Evolutionary conservation across 331 rosid species (phyloP).

Genomic region (Pyracantha coccinea): DNA sequence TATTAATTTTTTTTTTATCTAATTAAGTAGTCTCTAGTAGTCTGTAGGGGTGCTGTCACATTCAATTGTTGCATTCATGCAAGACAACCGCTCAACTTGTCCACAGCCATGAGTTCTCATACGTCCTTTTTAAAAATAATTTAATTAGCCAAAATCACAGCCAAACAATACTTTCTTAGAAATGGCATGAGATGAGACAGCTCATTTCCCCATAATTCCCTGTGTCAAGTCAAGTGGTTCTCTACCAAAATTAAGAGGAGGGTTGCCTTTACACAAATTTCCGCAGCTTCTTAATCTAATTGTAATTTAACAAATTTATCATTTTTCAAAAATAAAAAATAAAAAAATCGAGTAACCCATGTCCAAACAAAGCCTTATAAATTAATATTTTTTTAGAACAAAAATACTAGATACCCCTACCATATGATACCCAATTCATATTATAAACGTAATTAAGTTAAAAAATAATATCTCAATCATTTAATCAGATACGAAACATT

Average conservation of each 20-base stretch:
- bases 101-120: slow-evolving; percentile 30
- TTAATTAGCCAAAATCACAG: slow-evolving; percentile 16
- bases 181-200: slow-evolving; percentile 18
- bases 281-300: rapidly evolving
- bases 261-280: rapidly evolving
- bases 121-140: slow-evolving; percentile 5
- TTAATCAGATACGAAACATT: neutral
- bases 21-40: neutral
- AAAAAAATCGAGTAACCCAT: neutral
- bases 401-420: neutral
- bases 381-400: neutral
- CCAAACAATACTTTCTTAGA: slow-evolving; percentile 24
- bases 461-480: neutral
- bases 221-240: neutral
- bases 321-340: too few species aligned
- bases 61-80: slow-evolving; percentile 47
- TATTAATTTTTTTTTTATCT: neutral
- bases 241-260: too few species aligned
- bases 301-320: too few species aligned
- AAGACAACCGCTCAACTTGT: slow-evolving; percentile 61
- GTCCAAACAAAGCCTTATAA: slow-evolving; percentile 13
- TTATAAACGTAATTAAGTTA: neutral
- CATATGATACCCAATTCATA: slow-evolving; percentile 6
- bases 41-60: neutral
- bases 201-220: slow-evolving; percentile 20